Percentiles rank a stretch among this genome's conserved stretches.
phyloP scores from a whole-genome alignment of 441 rosid species.

The Omphalea diandra region DNA sequence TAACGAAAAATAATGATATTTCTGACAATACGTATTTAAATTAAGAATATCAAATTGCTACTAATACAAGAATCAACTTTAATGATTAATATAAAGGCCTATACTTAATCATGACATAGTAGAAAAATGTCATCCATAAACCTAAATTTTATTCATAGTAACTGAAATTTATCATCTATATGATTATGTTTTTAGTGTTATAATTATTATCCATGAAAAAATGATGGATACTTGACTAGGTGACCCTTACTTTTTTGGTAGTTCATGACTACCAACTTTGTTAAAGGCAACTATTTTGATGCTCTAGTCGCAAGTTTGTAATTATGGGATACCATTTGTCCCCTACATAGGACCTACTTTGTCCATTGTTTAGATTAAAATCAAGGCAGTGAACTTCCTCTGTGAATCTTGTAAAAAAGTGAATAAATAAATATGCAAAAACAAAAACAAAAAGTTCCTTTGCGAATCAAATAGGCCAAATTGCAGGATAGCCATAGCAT shows the following conservation, averaged over 20 bases:
- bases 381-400: neutral
- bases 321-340: conserved; percentile 46
- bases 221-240: conserved; percentile 22
- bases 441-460: conserved; percentile 7
- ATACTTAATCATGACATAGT: too few species aligned
- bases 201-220: conserved; percentile 18
- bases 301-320: conserved; percentile 25
- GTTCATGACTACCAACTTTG: conserved; percentile 5
- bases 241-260: neutral
- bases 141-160: too few species aligned
- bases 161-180: conserved; percentile 5
- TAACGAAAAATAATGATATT: too few species aligned
- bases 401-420: neutral
- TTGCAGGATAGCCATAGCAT: neutral
- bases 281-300: conserved; percentile 20
- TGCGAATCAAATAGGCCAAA: conserved; percentile 3
- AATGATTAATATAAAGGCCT: too few species aligned
- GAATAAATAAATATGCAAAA: neutral
- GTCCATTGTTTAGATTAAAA: conserved; percentile 15
- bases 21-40: too few species aligned
- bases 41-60: too few species aligned
- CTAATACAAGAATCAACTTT: too few species aligned
- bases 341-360: conserved; percentile 32
- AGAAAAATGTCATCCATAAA: too few species aligned
- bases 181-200: conserved; percentile 20